Evolutionary conservation across 306 rosid species (phyloP), one percentile per base, ranked within the genome.

Genomic region (Fagus sylvatica): DNA sequence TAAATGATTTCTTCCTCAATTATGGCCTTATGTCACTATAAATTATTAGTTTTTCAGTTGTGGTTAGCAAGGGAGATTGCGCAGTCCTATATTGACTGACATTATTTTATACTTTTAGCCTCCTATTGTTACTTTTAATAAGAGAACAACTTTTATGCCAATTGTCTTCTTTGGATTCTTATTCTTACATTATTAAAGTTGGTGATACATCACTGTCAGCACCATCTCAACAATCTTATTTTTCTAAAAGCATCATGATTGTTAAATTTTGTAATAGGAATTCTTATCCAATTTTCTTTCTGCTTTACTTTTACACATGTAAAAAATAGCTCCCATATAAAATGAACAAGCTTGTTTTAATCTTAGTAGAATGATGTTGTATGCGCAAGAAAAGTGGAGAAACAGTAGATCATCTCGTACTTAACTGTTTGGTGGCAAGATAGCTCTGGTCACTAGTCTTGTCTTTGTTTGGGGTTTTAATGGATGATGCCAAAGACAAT

Each of bases 131-230:
- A 16, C 28, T 53, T 30, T 7, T 11, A 3, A 60, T 22, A 12
- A 30, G n/a, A 3, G 30, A 22, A 60, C 6, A 0, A 60, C 40
- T 2, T 60, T 4, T 56, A 57, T 0, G 36, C 36, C 64, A 28
- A 57, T 7, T 57, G 16, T 16, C 33, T 43, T 46, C 11, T 62
- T 34, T 9, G 70, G 19, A 61, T 51, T 33, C 51, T 46, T 43
- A 30, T 67, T 49, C 42, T 80, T 48, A 46, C 60, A 43, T 37
- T 33, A 49, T 7, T 13, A 3, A 53, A 28, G 74, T 67, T 7
- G 77, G 69, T 60, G 69, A 41, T 33, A 57, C 49, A 59, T 84
- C 79, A 59, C 16, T 61, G 28, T 79, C 46, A n/a, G 6, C 33
- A 56, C 46, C 32, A 28, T 78, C 72, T 13, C 22, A 43, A 33